Evolutionary conservation across 257 asterid genomes (phyloP).

Genomic region (Solanum megistacrolobum): DNA sequence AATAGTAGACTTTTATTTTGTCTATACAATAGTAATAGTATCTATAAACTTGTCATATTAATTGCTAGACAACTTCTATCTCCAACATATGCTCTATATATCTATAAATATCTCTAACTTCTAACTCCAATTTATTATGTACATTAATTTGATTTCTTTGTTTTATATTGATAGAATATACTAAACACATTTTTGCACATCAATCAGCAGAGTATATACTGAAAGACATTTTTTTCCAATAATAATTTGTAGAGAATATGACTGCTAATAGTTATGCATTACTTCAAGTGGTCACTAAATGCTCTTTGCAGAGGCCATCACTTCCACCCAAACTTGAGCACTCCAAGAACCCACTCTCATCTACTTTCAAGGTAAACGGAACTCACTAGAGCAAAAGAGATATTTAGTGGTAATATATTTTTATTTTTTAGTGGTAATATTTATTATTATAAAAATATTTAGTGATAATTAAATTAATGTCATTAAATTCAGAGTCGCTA

Average conservation of each 20-base stretch:
- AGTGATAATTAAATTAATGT: too few species aligned
- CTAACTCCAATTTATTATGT: neutral
- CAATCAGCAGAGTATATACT: neutral
- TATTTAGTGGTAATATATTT: too few species aligned
- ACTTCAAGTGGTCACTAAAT: neutral
- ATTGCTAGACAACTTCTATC: neutral
- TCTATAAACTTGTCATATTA: neutral
- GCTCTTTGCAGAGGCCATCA: slow-evolving; percentile 7
- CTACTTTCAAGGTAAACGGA: slow-evolving; percentile 10
- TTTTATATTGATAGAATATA: neutral
- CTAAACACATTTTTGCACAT: neutral
- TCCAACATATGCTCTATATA: neutral
- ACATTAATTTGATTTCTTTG: neutral
- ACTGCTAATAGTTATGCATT: slow-evolving; percentile 2
- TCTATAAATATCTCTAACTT: neutral
- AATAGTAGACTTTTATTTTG: neutral
- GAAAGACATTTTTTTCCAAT: too few species aligned
- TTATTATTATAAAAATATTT: too few species aligned
- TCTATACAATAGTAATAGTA: neutral
- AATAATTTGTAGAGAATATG: neutral
- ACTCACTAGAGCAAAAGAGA: too few species aligned
- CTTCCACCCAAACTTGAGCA: neutral
- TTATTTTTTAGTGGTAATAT: too few species aligned
- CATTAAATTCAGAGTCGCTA: too few species aligned
- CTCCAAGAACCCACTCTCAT: slow-evolving; percentile 1